These are phyloP conservation scores for Gentiana dahurica DNA, from an alignment of 257 asterid genomes.

Conservation along the genomic window DNA sequence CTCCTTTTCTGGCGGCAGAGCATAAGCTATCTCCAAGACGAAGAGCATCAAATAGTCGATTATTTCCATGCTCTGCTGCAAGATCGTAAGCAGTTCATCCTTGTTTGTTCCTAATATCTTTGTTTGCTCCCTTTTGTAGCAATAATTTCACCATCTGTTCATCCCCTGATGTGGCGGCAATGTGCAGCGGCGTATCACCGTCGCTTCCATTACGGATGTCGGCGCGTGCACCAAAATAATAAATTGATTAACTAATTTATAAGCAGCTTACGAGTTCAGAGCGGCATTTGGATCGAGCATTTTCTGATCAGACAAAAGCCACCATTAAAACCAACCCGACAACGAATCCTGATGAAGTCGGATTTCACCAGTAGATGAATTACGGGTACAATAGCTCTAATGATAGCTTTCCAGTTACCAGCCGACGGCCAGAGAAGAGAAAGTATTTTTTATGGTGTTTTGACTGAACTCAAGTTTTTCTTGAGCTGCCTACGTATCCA, in stretches of 20 bases:
- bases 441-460: too few species aligned
- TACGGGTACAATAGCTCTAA: too few species aligned
- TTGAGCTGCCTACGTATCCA: too few species aligned
- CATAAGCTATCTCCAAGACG: slow-evolving; percentile 53
- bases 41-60: slow-evolving; percentile 48
- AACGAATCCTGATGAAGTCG: slow-evolving; percentile 25
- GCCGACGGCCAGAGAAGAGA: too few species aligned
- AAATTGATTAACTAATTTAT: too few species aligned
- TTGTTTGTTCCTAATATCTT: slow-evolving; percentile 36
- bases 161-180: slow-evolving; percentile 45
- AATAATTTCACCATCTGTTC: slow-evolving; percentile 55
- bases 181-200: slow-evolving; percentile 60
- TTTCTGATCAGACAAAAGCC: slow-evolving; percentile 86
- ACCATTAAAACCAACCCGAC: slow-evolving; percentile 66
- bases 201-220: slow-evolving; percentile 22
- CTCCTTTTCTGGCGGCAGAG: slow-evolving; percentile 55
- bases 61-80: slow-evolving; percentile 69
- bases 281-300: slow-evolving; percentile 84
- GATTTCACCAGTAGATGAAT: too few species aligned
- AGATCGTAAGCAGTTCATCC: slow-evolving; percentile 65
- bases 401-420: too few species aligned
- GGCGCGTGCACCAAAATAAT: slow-evolving; percentile 15
- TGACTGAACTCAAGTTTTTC: too few species aligned
- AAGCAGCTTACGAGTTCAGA: slow-evolving; percentile 48
- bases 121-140: slow-evolving; percentile 61